Percentiles rank a stretch among this genome's conserved stretches.
These are phyloP conservation scores for Fusarium sp. DNA, from an alignment of 2,329 filamentous ascomycete genomes.

Conservation along the genomic window DNA sequence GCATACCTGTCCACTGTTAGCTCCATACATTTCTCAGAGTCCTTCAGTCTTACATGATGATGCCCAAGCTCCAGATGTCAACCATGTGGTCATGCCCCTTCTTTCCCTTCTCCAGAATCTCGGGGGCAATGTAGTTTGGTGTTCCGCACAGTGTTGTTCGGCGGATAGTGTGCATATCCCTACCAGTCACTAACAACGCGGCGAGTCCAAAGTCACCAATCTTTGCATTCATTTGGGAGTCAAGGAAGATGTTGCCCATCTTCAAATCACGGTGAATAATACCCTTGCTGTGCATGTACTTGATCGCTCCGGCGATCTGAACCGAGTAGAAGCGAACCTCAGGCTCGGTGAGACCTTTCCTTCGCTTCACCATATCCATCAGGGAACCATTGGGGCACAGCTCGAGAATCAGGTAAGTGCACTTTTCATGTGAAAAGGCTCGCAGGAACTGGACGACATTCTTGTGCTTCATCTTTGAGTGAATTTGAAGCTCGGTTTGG, in stretches of 20 bases:
- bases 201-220: constrained; percentile 97
- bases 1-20: constrained; percentile 76
- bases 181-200: constrained; percentile 90
- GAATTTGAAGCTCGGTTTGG: constrained; percentile 92
- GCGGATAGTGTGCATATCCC: constrained; percentile 86
- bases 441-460: constrained; percentile 97
- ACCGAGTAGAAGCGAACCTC: constrained; percentile 95
- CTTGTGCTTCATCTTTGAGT: constrained; percentile 96
- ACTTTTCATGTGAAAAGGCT: constrained; percentile 90
- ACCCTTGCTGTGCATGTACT: constrained; percentile 96
- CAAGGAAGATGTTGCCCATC: constrained; percentile 97
- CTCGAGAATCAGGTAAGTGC: constrained; percentile 94
- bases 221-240: constrained; percentile 96
- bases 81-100: constrained; percentile 98
- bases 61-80: constrained; percentile 97
- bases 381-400: constrained; percentile 95
- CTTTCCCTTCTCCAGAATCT: constrained; percentile 94
- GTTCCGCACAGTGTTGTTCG: constrained; percentile 96
- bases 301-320: constrained; percentile 96
- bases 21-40: background rate
- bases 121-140: constrained; percentile 97
- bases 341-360: constrained; percentile 91
- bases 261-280: constrained; percentile 98
- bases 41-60: constrained; percentile 82
- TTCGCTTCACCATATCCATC: constrained; percentile 96